These are phyloP conservation scores for Globisporangium takayamanum DNA, from an alignment of 352 stramenopile genomes.

Conservation along the genomic window DNA sequence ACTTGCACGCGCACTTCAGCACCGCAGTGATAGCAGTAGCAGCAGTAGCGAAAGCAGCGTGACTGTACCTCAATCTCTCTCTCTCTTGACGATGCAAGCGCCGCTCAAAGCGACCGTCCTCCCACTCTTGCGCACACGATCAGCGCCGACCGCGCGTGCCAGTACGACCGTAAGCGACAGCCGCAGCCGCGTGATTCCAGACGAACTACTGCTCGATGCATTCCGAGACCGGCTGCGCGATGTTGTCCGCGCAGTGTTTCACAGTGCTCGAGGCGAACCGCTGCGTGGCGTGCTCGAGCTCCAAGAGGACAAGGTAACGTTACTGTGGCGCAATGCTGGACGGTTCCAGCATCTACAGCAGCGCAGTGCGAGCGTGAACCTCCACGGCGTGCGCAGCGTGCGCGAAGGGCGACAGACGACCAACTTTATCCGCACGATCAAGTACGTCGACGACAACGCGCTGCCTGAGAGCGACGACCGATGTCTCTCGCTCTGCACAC, in stretches of 20 bases:
- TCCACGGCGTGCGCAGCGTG: conserved; percentile 54
- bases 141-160: no score
- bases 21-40: no score
- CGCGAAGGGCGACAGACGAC: conserved; percentile 64
- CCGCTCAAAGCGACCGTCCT: background rate
- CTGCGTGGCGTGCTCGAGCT: conserved; percentile 49
- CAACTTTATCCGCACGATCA: conserved; percentile 80
- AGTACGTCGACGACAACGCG: conserved; percentile 47
- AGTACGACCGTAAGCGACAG: background rate
- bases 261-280: conserved; percentile 43
- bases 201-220: conserved; percentile 23
- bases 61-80: no score
- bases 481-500: conserved; percentile 53
- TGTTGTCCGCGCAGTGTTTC: conserved; percentile 36
- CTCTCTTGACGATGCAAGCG: no score
- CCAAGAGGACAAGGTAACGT: conserved; percentile 50
- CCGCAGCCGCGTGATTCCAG: conserved; percentile 1
- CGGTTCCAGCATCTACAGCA: conserved; percentile 25
- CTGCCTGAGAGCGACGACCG: conserved; percentile 56
- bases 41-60: no score
- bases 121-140: background rate
- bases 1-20: no score
- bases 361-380: conserved; percentile 21
- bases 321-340: conserved; percentile 49
- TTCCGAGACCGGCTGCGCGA: conserved; percentile 70